Evolutionary conservation across 768 basidiomycete genomes (phyloP).

Genomic region (Pilatotrama ljubarskyi): DNA sequence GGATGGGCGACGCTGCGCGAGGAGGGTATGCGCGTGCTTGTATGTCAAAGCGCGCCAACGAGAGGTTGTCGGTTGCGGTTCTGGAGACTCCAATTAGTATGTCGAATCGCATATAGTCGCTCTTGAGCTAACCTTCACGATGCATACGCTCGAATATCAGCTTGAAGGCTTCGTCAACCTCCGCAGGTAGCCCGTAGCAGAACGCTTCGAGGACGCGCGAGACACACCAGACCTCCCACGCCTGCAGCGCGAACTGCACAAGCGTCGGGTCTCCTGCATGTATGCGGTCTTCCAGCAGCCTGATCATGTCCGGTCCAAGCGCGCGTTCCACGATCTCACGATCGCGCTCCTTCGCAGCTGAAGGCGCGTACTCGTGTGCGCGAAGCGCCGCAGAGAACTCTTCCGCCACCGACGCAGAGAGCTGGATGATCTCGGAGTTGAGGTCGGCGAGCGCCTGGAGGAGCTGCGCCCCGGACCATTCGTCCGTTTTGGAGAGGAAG

Average conservation of each 20-base stretch:
- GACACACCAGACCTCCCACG: conserved; percentile 38
- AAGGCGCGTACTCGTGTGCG: conserved; percentile 21
- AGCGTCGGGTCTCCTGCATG: conserved; percentile 36
- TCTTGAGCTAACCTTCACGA: conserved; percentile 25
- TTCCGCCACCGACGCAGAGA: conserved; percentile 35
- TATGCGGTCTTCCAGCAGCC: conserved; percentile 30
- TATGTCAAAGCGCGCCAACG: conserved; percentile 39
- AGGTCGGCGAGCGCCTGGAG: conserved; percentile 36
- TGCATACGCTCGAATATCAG: conserved; percentile 36
- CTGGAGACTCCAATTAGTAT: conserved; percentile 17
- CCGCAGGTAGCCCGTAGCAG: conserved; percentile 33
- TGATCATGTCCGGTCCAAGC: conserved; percentile 31
- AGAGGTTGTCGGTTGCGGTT: conserved; percentile 38
- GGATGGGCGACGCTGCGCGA: conserved; percentile 11
- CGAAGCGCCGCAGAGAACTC: conserved; percentile 30
- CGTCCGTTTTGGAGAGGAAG: conserved; percentile 38
- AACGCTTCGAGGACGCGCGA: conserved; percentile 34
- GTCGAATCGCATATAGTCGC: not conserved
- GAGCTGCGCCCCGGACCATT: conserved; percentile 36
- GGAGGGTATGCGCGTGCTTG: conserved; percentile 29
- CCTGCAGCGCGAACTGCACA: conserved; percentile 38
- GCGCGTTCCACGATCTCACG: conserved; percentile 31
- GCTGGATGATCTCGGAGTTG: conserved; percentile 37
- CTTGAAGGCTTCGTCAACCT: conserved; percentile 31
- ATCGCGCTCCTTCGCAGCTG: conserved; percentile 25